These are phyloP conservation scores for Candida nemodendra DNA, from an alignment of 805 yeast genomes.

Conservation along the genomic window DNA sequence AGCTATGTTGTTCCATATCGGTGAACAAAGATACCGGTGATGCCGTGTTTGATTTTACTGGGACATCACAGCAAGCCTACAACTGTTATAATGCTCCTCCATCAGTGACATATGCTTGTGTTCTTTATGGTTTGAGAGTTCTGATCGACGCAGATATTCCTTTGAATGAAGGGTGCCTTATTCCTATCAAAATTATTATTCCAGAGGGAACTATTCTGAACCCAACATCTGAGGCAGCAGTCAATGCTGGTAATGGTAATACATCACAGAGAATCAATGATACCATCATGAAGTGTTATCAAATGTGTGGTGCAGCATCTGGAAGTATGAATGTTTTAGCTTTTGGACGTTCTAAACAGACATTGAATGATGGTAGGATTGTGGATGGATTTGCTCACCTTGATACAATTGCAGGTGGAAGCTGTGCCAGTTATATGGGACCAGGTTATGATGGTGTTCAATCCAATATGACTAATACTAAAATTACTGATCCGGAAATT, in stretches of 20 bases:
- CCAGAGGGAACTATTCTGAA: constrained; percentile 35
- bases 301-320: constrained; percentile 83
- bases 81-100: constrained; percentile 54
- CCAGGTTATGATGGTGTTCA: constrained; percentile 49
- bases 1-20: constrained; percentile 40
- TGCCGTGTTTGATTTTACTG: constrained; percentile 51
- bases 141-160: constrained; percentile 52
- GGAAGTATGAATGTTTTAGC: constrained; percentile 88
- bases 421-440: constrained; percentile 46
- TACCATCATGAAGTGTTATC: constrained; percentile 74
- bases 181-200: constrained; percentile 29
- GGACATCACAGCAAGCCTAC: constrained; percentile 49
- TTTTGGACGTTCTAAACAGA: constrained; percentile 51
- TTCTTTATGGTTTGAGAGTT: constrained; percentile 48
- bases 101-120: constrained; percentile 53
- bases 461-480: constrained; percentile 25
- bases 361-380: constrained; percentile 47
- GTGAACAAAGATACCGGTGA: constrained; percentile 39
- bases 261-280: constrained; percentile 88
- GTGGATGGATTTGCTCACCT: constrained; percentile 47
- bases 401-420: constrained; percentile 55
- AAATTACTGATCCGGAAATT: constrained; percentile 53
- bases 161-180: constrained; percentile 50
- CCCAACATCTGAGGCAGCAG: constrained; percentile 45
- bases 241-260: constrained; percentile 51